Base-by-base conservation (phyloP, 495 filamentous ascomycete species). In the Penicillium silybi region DNA sequence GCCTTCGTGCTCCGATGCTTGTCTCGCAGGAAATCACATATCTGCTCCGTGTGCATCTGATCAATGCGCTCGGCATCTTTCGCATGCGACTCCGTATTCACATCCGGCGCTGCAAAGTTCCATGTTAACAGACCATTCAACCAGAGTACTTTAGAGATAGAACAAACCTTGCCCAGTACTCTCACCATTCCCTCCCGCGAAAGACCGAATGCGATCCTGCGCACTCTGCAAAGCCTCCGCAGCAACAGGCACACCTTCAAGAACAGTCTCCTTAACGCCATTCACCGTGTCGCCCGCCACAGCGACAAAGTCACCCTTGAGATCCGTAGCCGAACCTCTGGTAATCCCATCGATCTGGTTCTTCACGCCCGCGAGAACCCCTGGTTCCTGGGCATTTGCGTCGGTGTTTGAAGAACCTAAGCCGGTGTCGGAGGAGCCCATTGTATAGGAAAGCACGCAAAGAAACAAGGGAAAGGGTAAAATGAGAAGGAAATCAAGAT, bases 1-100 rank as follows among this genome's bases (percentile, higher is more conserved):
- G 26, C 32, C 17, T 55, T 44, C 6, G 52, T 58, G 27, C 66
- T 73, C 46, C 40, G 54, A 42, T 67, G 59, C 50, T 59, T 59
- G 8, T 71, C 60, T 41, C 55, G 59, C 4, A 73, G 44, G 41
- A 64, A 73, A 25, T 73, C 66, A 25, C 60, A 63, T 7, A 73
- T 45, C 23, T 52, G 52, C n/a, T 67, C 66, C 25, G 54, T 57
- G 4, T 66, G 59, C 53, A 68, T 54, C 18, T 50, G 55, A 38
- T 73, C 66, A 20, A 70, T 66, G 8, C 40, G 38, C 22, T 56
- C 34, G 16, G 48, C 41, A 25, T 65, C 64, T 1, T 62, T 53
- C 9, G 49, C 23, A 25, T 59, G 25, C 13, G 35, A 11, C 0
- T 29, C 41, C 17, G 23, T 13, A 26, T 47, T 44, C 37, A 18